Evolutionary conservation across 179 eudicot species (phyloP).

Genomic region (Spinacia oleracea): DNA sequence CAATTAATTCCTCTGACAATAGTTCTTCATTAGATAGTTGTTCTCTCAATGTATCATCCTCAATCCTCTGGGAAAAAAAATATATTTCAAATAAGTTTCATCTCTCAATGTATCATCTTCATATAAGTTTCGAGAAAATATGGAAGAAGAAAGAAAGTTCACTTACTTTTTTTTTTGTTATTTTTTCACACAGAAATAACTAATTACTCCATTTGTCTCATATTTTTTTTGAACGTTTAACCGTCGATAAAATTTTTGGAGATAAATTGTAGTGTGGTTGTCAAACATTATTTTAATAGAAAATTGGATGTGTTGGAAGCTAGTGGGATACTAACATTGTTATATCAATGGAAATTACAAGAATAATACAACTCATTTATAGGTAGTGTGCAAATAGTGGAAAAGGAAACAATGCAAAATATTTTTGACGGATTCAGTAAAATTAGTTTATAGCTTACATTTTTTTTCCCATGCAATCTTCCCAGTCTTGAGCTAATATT

Average conservation of each 20-base stretch:
- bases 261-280: too few species aligned
- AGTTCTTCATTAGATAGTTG: conserved; percentile 56
- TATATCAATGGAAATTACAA: too few species aligned
- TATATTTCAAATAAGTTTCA: not conserved
- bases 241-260: too few species aligned
- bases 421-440: too few species aligned
- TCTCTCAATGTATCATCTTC: not conserved
- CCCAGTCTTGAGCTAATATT: conserved; percentile 87
- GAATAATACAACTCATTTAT: too few species aligned
- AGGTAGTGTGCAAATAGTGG: too few species aligned
- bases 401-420: too few species aligned
- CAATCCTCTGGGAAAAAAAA: conserved; percentile 64
- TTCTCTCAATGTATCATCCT: conserved; percentile 58
- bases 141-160: not conserved
- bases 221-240: too few species aligned
- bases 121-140: not conserved
- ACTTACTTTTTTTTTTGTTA: not conserved
- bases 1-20: conserved; percentile 72
- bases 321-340: too few species aligned
- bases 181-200: not conserved
- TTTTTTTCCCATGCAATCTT: conserved; percentile 73
- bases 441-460: conserved; percentile 49
- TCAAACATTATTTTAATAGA: too few species aligned
- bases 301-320: too few species aligned
- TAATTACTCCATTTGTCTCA: too few species aligned